Conservation (phyloP, 495 filamentous ascomycete genomes). For the Penicillium mononematosum region DNA sequence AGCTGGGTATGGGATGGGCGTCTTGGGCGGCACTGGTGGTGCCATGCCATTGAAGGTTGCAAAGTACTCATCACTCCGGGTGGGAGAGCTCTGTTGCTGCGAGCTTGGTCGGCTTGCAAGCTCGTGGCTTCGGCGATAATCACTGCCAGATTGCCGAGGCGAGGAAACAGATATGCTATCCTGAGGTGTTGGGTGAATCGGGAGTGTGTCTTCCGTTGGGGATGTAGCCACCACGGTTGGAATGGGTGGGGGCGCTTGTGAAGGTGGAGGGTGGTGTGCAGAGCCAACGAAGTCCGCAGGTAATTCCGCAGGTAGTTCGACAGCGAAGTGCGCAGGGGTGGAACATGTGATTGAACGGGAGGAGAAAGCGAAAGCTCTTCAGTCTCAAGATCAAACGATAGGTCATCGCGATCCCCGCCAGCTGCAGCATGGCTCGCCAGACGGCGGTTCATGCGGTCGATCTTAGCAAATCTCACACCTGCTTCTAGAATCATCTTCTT, state of each 20-base stretch:
- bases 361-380: slow-evolving; percentile 26
- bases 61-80: slow-evolving; percentile 45
- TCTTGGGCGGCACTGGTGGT: slow-evolving; percentile 83
- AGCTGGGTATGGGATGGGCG: slow-evolving; percentile 62
- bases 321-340: slow-evolving; percentile 50
- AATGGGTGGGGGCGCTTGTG: slow-evolving; percentile 26
- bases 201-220: slow-evolving; percentile 33
- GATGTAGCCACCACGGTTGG: slow-evolving; percentile 31
- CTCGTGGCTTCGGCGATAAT: slow-evolving; percentile 40
- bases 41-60: slow-evolving; percentile 50
- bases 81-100: slow-evolving; percentile 43
- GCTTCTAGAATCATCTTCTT: slow-evolving; percentile 72
- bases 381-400: slow-evolving; percentile 28
- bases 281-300: slow-evolving; percentile 53
- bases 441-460: slow-evolving; percentile 64
- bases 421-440: slow-evolving; percentile 42
- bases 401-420: slow-evolving; percentile 27
- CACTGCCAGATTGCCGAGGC: slow-evolving; percentile 35
- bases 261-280: slow-evolving; percentile 35
- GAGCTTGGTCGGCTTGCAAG: slow-evolving; percentile 32
- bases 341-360: slow-evolving; percentile 6
- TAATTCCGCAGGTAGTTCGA: slow-evolving; percentile 69
- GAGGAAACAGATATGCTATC: slow-evolving; percentile 28
- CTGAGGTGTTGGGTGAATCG: slow-evolving; percentile 36
- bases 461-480: slow-evolving; percentile 79